Base-by-base conservation (phyloP, 2,329 filamentous ascomycete species). In the Alternaria arborescens region DNA sequence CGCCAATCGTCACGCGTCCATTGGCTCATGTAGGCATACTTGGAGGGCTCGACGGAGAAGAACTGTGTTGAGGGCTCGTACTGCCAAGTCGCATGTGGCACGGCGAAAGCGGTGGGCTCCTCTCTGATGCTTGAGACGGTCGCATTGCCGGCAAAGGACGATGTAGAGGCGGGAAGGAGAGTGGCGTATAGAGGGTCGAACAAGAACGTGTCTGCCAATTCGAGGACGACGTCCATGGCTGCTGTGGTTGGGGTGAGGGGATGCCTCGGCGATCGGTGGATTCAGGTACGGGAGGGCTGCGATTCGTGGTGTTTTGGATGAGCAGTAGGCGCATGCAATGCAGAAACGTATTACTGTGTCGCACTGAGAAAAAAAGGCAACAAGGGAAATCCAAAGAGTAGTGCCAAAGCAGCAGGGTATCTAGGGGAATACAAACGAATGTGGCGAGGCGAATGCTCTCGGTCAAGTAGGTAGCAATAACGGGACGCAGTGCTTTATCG, bases 141-240 rank as follows among this genome's bases (percentile, higher is more conserved):
- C 40, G 82, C 82, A 65, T 90, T 89, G 68, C 83, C 62, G 24
- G 52, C n/a, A 76, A 64, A 82, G 81, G 83, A 80, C 30, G 80
- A 82, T 46, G 82, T 82, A 8, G 61, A 52, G 6, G 65, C 67
- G 8, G 94, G 93, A n/a, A 91, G 82, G 6, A 91, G 69, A 36
- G 82, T 84, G 51, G 93, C 89, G 77, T 96, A 97, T 60, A 91
- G 71, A 69, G 89, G 87, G 81, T 98, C 94, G 79, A 91, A 90
- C 65, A 94, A 73, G 74, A 90, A 92, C 71, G 89, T 92, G 81
- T 98, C 94, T 80, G 88, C 86, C 61, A 94, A 72, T 81, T 97
- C 94, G 68, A 97, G 90, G 46, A 95, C 88, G 81, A 97, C 88
- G 84, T 98, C 94, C 94, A 98, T 97, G 79, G 60, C 47, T 54